A percentile compares a stretch with the other conserved stretches of the same genome.
Conservation (phyloP, 2,329 filamentous ascomycete genomes). For the Neoscytalidium dimidiatum region DNA sequence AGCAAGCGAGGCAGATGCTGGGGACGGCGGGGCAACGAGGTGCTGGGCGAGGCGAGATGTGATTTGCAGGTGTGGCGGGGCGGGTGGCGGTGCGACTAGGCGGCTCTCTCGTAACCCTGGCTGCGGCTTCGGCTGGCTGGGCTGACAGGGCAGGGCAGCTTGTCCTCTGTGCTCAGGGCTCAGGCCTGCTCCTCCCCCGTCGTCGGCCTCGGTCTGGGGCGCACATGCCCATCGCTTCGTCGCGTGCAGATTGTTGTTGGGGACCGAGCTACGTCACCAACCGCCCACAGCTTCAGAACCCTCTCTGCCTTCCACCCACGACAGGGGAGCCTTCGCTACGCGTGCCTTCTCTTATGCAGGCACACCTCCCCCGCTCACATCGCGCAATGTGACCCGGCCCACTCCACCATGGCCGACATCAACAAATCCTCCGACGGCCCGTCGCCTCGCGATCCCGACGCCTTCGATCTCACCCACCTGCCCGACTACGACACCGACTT, state of each 20-base stretch:
- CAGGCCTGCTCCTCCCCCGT: background rate
- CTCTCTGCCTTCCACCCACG: background rate
- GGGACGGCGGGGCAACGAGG: background rate
- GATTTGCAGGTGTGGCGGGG: background rate
- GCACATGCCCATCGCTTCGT: background rate
- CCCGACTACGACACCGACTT: constrained; percentile 84
- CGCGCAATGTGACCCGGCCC: constrained; percentile 7
- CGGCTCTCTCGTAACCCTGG: background rate
- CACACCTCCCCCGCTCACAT: background rate
- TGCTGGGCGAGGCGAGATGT: background rate
- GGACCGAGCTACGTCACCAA: background rate
- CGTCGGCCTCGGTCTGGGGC: background rate
- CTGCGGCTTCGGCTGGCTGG: background rate
- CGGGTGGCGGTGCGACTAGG: background rate
- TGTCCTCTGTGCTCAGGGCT: background rate
- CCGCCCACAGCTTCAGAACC: background rate
- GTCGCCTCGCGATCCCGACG: constrained; percentile 63
- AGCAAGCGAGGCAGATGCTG: background rate
- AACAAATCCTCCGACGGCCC: constrained; percentile 52
- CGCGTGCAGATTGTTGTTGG: background rate
- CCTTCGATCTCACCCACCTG: constrained; percentile 68
- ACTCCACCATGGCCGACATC: constrained; percentile 43
- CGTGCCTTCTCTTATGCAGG: background rate
- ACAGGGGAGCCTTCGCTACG: background rate
- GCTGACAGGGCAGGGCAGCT: too few species aligned